Conservation (phyloP, 1,284 basidiomycete genomes). For the Cutaneotrichosporon dermatis region DNA sequence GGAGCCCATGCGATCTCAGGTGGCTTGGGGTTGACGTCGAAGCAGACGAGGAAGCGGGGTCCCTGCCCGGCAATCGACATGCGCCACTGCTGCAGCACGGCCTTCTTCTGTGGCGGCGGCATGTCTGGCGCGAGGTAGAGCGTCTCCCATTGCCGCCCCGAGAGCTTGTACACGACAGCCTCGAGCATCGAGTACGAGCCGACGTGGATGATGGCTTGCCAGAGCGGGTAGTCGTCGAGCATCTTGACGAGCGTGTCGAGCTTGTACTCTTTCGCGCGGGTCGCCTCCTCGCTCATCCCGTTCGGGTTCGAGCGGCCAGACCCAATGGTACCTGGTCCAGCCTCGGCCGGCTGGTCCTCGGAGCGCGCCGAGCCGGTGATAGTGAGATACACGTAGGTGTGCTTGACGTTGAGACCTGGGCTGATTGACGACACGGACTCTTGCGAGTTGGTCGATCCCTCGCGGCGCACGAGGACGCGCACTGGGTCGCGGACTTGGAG, state of each 20-base stretch:
- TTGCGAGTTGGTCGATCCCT: constrained; percentile 61
- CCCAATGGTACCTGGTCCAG: constrained; percentile 81
- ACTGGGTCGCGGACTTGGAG: constrained; percentile 84
- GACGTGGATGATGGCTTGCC: constrained; percentile 82
- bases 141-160: constrained; percentile 75
- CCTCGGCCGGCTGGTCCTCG: constrained; percentile 56
- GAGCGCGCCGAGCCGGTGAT: constrained; percentile 75
- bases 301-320: constrained; percentile 62
- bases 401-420: constrained; percentile 67
- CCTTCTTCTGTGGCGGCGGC: constrained; percentile 61
- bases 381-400: constrained; percentile 87
- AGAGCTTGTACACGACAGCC: constrained; percentile 82
- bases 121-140: constrained; percentile 67
- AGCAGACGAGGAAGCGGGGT: constrained; percentile 70
- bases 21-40: constrained; percentile 83
- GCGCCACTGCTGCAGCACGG: constrained; percentile 58
- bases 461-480: constrained; percentile 90
- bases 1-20: constrained; percentile 85
- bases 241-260: constrained; percentile 89
- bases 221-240: constrained; percentile 68
- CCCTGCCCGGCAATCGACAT: constrained; percentile 31
- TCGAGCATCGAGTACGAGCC: constrained; percentile 80
- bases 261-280: constrained; percentile 93
- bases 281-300: constrained; percentile 68
- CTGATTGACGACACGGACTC: constrained; percentile 48